Base-by-base conservation (phyloP, 2,329 filamentous ascomycete genomes). In the Arthrobotrys musiformis region DNA sequence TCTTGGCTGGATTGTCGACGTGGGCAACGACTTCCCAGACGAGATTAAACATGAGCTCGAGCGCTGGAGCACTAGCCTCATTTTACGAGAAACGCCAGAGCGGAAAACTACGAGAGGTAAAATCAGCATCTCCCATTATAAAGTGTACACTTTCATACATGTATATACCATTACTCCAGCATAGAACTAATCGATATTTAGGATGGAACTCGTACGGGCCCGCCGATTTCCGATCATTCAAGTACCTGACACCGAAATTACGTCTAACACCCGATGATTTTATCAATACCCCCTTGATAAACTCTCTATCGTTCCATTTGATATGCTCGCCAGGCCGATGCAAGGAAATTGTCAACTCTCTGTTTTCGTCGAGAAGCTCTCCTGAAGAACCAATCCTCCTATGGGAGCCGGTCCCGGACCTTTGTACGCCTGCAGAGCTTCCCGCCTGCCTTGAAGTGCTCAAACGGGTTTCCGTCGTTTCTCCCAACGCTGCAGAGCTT, bases 361-460 rank as follows among this genome's bases (percentile, higher is more conserved):
- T 81, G 13, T 64, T 46, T n/a, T 72, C 69, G 0, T 50, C 68
- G 1, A 37, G 72, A n/a, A 76, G 37, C 4, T 50, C 58, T 9
- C 8, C 30, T 4, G 33, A 28, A 19, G 52, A 54, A 44, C 75
- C 73, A 5, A 92, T 98, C 74, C 85, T 97, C 82, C 89, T 98
- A 63, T 99, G 94, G 94, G 95, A 99, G 83, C 95, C 95, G 0
- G 92, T 97, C 0, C 95, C 95, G 0, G 93, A 97, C 83, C 87
- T 93, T 0, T 97, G 94, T 83, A 90, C 88, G 0, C 90, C 93
- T 0, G 89, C 90, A 35, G 86, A 90, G 78, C 82, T 88, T 19
- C 82, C 85, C 0, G 86, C 85, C 60, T 81, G 79, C 48, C 74
- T 67, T 24, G 83, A 85, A 69, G 88, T 89, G 4, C 84, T 88